Percentiles rank a stretch among this genome's conserved stretches.
Evolutionary conservation across 805 yeast species (phyloP).

Genomic region (Barnettozyma salicaria): DNA sequence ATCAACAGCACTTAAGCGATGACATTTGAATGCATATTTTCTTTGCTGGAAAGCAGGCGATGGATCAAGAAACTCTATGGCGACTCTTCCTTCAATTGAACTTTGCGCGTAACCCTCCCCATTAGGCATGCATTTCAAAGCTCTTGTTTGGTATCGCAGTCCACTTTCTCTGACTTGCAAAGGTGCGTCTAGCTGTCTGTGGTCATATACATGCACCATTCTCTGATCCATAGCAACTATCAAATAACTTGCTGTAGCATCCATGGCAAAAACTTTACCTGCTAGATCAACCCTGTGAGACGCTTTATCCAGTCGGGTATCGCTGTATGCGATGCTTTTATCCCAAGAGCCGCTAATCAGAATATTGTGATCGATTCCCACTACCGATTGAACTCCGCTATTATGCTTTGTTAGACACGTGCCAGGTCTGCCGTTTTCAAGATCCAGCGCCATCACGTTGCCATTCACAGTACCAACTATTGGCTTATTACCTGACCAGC

Average conservation of each 20-base stretch:
- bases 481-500: slow-evolving; percentile 27
- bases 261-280: slow-evolving; percentile 59
- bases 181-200: slow-evolving; percentile 40
- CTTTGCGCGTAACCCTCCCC: slow-evolving; percentile 58
- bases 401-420: slow-evolving; percentile 29
- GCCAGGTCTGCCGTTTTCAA: slow-evolving; percentile 35
- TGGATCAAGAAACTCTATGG: slow-evolving; percentile 61
- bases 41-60: slow-evolving; percentile 34
- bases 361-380: slow-evolving; percentile 23
- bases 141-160: slow-evolving; percentile 57
- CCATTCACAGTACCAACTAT: slow-evolving; percentile 52
- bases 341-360: slow-evolving; percentile 62
- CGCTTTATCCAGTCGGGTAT: slow-evolving; percentile 29
- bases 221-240: slow-evolving; percentile 52
- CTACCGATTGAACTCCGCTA: slow-evolving; percentile 36
- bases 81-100: slow-evolving; percentile 78
- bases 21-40: slow-evolving; percentile 80
- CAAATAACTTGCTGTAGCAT: slow-evolving; percentile 38
- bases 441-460: slow-evolving; percentile 43
- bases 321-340: slow-evolving; percentile 42
- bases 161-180: slow-evolving; percentile 54
- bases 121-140: slow-evolving; percentile 47
- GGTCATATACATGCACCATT: slow-evolving; percentile 51
- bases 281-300: slow-evolving; percentile 26
- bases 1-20: slow-evolving; percentile 46